A percentile compares a stretch with the other conserved stretches of the same genome.
Evolutionary conservation across 78 protist genomes (phyloP).

Genomic region (Pirum gemmata): DNA sequence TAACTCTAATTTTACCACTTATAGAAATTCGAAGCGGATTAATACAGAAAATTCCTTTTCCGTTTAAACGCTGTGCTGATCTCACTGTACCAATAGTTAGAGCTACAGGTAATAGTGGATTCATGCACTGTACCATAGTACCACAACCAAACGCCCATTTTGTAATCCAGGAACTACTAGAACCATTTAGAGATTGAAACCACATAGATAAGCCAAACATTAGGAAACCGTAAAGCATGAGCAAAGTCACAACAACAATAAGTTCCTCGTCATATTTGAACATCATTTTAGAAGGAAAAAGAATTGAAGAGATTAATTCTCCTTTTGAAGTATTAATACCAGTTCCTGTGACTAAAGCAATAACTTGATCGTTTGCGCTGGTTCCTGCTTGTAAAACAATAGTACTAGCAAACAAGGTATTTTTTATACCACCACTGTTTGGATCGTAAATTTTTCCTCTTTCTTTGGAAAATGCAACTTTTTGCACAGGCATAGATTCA

Average conservation of each 20-base stretch:
- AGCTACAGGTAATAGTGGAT: not conserved
- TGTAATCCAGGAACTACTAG: not conserved
- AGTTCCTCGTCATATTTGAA: not conserved
- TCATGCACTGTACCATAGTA: not conserved
- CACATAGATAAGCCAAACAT: not conserved
- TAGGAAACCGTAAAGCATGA: not conserved
- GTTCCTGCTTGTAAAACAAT: not conserved
- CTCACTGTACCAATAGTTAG: not conserved
- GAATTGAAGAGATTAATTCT: not conserved
- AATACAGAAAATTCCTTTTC: not conserved
- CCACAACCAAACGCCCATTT: not conserved
- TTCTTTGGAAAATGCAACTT: not conserved
- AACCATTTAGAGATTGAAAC: not conserved
- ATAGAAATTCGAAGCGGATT: not conserved
- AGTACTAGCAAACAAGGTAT: conserved; percentile 5
- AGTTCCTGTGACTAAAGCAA: too few relatives aligned
- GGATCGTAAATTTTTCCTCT: not conserved
- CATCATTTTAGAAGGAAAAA: not conserved
- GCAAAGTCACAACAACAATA: not conserved
- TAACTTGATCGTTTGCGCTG: too few relatives aligned
- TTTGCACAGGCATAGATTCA: conserved; percentile 24
- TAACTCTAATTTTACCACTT: not conserved
- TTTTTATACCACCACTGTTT: not conserved
- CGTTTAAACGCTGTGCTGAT: not conserved
- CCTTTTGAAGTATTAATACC: not conserved